These are phyloP conservation scores for Xylaria scruposa DNA, from an alignment of 495 filamentous ascomycete genomes.

Conservation along the genomic window DNA sequence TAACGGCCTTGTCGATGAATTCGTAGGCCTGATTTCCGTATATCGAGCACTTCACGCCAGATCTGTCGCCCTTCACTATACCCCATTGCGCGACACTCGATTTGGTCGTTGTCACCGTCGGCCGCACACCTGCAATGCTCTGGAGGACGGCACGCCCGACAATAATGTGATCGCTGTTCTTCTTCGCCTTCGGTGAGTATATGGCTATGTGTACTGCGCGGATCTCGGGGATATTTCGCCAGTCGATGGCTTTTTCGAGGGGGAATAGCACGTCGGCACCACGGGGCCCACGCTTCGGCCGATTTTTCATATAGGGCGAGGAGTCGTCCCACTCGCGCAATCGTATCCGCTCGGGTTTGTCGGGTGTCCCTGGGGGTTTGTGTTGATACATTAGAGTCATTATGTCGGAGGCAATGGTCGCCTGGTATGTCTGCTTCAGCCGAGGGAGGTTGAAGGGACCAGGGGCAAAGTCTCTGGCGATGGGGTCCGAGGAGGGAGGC, in stretches of 20 bases:
- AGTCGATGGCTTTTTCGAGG: slow-evolving; percentile 77
- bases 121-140: slow-evolving; percentile 81
- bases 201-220: slow-evolving; percentile 80
- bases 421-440: slow-evolving; percentile 86
- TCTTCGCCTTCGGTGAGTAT: slow-evolving; percentile 66
- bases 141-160: slow-evolving; percentile 84
- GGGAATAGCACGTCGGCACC: slow-evolving; percentile 69
- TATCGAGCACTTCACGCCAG: slow-evolving; percentile 72
- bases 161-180: slow-evolving; percentile 72
- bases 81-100: slow-evolving; percentile 69
- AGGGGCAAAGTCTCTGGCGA: slow-evolving; percentile 87
- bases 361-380: slow-evolving; percentile 70
- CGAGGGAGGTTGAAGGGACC: slow-evolving; percentile 91
- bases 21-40: slow-evolving; percentile 82
- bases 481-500: slow-evolving; percentile 80
- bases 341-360: slow-evolving; percentile 68
- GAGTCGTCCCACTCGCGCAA: slow-evolving; percentile 87
- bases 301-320: slow-evolving; percentile 92
- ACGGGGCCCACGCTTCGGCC: slow-evolving; percentile 80
- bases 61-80: slow-evolving; percentile 61
- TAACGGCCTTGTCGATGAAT: slow-evolving; percentile 83
- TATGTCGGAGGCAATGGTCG: slow-evolving; percentile 86
- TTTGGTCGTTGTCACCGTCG: slow-evolving; percentile 70
- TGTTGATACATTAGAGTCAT: slow-evolving; percentile 89
- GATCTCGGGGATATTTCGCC: slow-evolving; percentile 84